Evolutionary conservation across 108 stramenopile genomes (phyloP).

Genomic region (Nitzschia sp.): DNA sequence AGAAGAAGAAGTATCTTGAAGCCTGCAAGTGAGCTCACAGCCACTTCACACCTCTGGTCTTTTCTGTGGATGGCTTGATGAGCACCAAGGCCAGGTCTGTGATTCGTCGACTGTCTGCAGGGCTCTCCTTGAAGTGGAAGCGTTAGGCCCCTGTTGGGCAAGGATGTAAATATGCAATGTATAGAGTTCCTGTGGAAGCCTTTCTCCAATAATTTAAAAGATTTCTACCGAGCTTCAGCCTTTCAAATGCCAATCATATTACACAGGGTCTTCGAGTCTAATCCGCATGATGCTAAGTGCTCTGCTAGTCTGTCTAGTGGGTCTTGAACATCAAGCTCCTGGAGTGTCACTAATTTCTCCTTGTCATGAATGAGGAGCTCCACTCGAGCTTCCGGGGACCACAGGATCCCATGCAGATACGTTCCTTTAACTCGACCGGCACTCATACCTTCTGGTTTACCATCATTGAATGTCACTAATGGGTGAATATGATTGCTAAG

Average conservation of each 20-base stretch:
- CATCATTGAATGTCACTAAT: conserved; percentile 29
- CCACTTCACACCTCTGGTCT: no score
- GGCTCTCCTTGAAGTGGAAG: no score
- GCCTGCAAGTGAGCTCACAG: no score
- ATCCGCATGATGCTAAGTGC: conserved; percentile 30
- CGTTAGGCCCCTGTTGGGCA: no score
- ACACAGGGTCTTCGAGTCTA: conserved; percentile 18
- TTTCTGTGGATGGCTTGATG: not conserved
- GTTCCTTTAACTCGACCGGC: conserved; percentile 31
- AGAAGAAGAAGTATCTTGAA: no score
- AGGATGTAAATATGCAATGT: no score
- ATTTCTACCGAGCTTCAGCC: no score
- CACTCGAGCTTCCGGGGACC: conserved; percentile 26
- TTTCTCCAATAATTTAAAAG: no score
- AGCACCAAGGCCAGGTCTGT: not conserved
- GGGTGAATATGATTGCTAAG: conserved; percentile 12
- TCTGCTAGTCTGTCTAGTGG: conserved; percentile 34
- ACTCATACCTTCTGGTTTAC: conserved; percentile 37
- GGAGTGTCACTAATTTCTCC: not conserved
- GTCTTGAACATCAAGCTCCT: conserved; percentile 8
- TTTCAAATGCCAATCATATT: conserved; percentile 11
- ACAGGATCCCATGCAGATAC: conserved; percentile 42
- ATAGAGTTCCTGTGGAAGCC: no score
- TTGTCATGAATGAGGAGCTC: conserved; percentile 27
- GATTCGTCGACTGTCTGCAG: no score